These are phyloP conservation scores for Podospora pseudocomata DNA, from an alignment of 495 filamentous ascomycete species.

Conservation along the genomic window DNA sequence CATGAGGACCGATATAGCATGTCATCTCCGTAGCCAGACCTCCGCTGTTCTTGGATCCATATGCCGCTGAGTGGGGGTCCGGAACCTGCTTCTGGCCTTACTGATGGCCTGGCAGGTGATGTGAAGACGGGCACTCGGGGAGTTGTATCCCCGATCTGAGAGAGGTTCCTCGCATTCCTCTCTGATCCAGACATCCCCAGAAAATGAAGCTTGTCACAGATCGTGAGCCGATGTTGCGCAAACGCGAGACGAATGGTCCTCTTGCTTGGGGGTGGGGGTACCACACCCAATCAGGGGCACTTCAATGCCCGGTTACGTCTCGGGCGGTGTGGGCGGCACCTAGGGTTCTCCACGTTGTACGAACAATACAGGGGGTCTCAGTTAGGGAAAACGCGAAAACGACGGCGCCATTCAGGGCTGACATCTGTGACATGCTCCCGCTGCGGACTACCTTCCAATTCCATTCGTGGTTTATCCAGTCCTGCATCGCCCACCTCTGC, in stretches of 20 bases:
- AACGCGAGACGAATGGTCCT: constrained; percentile 5
- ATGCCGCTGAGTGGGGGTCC: not conserved
- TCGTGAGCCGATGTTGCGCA: not conserved
- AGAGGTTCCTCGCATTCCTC: not conserved
- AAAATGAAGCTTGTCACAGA: constrained; percentile 1
- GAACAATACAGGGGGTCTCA: not conserved
- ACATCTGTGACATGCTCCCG: constrained; percentile 4
- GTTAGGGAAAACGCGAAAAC: not conserved
- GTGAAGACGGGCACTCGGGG: not conserved
- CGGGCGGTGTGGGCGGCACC: constrained; percentile 3
- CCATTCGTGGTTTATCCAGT: not conserved
- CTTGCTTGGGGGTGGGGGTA: not conserved
- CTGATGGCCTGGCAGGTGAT: too few relatives aligned
- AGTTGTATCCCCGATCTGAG: not conserved
- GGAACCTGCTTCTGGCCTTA: not conserved
- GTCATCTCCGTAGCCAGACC: not conserved
- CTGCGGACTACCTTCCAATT: not conserved
- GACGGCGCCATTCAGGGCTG: constrained; percentile 10
- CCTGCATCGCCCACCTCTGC: constrained; percentile 3
- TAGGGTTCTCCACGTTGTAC: not conserved
- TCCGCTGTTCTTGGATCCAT: not conserved
- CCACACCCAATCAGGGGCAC: not conserved
- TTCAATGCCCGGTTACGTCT: not conserved
- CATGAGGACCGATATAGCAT: not conserved
- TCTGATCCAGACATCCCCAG: not conserved